Percentiles rank a stretch among this genome's conserved stretches.
Evolutionary conservation across 1,284 basidiomycete species (phyloP).

Genomic region (Hypsizygus ulmarius): DNA sequence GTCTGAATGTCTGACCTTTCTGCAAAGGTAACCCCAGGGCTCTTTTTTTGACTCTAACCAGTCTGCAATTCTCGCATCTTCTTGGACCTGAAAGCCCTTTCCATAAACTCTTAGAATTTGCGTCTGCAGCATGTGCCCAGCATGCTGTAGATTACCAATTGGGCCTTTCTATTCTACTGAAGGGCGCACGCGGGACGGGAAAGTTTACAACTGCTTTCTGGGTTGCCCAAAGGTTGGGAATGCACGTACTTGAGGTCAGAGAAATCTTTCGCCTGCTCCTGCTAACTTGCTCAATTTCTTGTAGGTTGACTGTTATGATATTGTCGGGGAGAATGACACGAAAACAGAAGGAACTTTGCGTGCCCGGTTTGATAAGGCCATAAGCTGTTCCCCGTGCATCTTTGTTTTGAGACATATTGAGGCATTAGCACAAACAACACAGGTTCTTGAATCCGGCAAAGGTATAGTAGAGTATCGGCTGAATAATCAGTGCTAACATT

Average conservation of each 20-base stretch:
- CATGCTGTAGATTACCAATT: constrained; percentile 60
- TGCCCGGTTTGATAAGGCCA: constrained; percentile 79
- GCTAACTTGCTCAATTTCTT: background rate
- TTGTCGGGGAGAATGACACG: constrained; percentile 77
- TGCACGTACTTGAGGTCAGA: constrained; percentile 79
- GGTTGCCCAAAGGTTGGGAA: constrained; percentile 65
- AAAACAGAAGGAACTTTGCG: constrained; percentile 79
- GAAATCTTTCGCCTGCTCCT: background rate
- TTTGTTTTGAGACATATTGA: constrained; percentile 84
- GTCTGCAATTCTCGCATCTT: constrained; percentile 24
- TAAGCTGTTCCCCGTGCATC: constrained; percentile 82
- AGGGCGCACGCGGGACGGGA: constrained; percentile 72
- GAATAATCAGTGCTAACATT: background rate
- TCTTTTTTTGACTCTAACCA: constrained; percentile 23
- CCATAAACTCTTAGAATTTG: constrained; percentile 47
- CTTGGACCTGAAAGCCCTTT: constrained; percentile 36
- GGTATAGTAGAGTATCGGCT: constrained; percentile 38
- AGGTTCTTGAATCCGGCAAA: constrained; percentile 65
- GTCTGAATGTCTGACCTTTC: constrained; percentile 1
- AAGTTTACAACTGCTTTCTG: constrained; percentile 62
- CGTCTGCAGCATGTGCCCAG: constrained; percentile 54
- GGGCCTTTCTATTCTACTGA: constrained; percentile 66
- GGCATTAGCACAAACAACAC: constrained; percentile 74
- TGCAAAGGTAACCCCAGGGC: constrained; percentile 18
- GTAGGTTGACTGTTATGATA: constrained; percentile 84